Percentiles rank a stretch among this genome's conserved stretches.
Conservation (phyloP, 768 basidiomycete species). For the Russula ochroleuca region DNA sequence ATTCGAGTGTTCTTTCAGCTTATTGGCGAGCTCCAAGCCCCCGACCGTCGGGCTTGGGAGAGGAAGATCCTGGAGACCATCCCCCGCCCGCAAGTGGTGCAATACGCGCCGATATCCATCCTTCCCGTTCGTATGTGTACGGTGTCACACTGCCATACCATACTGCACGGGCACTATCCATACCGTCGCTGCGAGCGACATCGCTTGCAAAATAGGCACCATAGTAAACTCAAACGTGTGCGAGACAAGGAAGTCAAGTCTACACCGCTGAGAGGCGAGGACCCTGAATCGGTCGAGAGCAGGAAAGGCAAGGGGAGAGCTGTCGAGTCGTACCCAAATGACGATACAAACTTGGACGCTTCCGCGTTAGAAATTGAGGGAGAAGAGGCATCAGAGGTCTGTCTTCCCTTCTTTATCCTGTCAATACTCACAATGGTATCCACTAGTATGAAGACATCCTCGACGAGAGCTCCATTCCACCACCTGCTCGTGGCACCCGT, state of each 20-base stretch:
- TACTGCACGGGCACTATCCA: slow-evolving; percentile 45
- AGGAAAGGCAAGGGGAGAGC: slow-evolving; percentile 5
- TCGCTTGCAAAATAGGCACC: slow-evolving; percentile 51
- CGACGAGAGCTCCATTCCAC: slow-evolving; percentile 28
- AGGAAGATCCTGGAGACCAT: slow-evolving; percentile 18
- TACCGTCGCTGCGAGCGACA: slow-evolving; percentile 56
- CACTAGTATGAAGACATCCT: slow-evolving; percentile 16
- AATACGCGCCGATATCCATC: slow-evolving; percentile 24
- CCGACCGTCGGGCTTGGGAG: slow-evolving; percentile 28
- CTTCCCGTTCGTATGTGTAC: slow-evolving; percentile 50
- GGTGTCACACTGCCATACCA: slow-evolving; percentile 52
- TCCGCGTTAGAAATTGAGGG: slow-evolving; percentile 10
- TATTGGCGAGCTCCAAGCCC: slow-evolving; percentile 33
- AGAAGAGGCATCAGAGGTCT: slow-evolving; percentile 12
- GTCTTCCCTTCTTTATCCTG: not conserved
- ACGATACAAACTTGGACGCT: slow-evolving; percentile 11
- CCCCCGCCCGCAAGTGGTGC: slow-evolving; percentile 14
- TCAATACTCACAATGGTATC: not conserved
- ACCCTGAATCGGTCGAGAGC: not conserved
- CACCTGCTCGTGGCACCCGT: slow-evolving; percentile 34
- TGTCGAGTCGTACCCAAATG: slow-evolving; percentile 8
- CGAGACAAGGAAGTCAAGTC: slow-evolving; percentile 48
- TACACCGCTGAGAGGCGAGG: slow-evolving; percentile 28
- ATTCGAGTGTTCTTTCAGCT: slow-evolving; percentile 30
- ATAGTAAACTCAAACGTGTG: slow-evolving; percentile 49